Percentiles rank a stretch among this genome's conserved stretches.
Conservation (phyloP, 768 basidiomycete species). For the Rhizopogon rudus region DNA sequence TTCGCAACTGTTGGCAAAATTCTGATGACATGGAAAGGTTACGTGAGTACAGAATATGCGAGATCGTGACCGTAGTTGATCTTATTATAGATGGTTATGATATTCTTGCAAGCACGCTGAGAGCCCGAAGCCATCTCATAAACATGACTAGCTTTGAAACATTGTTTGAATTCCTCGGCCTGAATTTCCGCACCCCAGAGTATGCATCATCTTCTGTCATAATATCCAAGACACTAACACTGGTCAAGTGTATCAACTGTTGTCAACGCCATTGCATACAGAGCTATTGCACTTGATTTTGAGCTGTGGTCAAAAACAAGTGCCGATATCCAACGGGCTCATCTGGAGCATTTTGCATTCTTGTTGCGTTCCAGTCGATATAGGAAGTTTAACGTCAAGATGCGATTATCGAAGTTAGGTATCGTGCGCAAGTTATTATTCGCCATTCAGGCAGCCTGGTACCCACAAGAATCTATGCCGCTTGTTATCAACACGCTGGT, state of each 20-base stretch:
- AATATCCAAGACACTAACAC: background rate
- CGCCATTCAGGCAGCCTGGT: conserved; percentile 77
- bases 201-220: conserved; percentile 30
- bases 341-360: conserved; percentile 78
- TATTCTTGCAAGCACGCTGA: conserved; percentile 68
- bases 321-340: conserved; percentile 68
- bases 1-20: conserved; percentile 86
- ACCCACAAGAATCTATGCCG: conserved; percentile 42
- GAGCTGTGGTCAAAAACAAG: conserved; percentile 80
- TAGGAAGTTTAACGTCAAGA: conserved; percentile 70
- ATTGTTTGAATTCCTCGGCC: conserved; percentile 80
- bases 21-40: conserved; percentile 92
- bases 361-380: conserved; percentile 70
- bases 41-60: conserved; percentile 45
- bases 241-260: conserved; percentile 68
- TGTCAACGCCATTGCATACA: conserved; percentile 77
- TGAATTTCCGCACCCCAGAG: conserved; percentile 82
- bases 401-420: conserved; percentile 66
- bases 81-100: conserved; percentile 73
- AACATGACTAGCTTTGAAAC: conserved; percentile 80
- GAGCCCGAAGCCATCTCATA: conserved; percentile 67
- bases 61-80: conserved; percentile 6
- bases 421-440: conserved; percentile 77
- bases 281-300: conserved; percentile 81
- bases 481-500: conserved; percentile 57